phyloP scores from a whole-genome alignment of 306 rosid genomes.

The Acacia acuminata region DNA sequence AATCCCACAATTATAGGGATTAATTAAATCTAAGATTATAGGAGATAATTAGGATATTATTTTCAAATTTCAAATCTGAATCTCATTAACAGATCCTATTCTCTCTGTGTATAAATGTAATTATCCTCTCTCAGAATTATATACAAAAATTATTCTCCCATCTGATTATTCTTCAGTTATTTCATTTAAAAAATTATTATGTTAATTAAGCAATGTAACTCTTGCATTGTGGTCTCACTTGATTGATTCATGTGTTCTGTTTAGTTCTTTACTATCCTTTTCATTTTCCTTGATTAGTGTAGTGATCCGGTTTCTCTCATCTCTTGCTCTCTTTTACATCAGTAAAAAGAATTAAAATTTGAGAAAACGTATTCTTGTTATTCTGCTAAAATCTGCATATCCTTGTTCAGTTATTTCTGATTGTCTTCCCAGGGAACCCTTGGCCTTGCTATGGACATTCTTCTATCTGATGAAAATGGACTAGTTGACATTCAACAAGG shows the following conservation, averaged over 20 bases:
- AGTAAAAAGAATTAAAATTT: neutral
- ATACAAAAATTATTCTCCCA: no score
- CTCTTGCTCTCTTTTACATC: neutral
- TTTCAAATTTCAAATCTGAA: no score
- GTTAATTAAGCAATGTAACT: neutral
- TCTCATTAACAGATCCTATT: no score
- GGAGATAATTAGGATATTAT: no score
- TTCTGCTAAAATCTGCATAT: neutral
- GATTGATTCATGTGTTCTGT: slow-evolving; percentile 26
- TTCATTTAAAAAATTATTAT: neutral
- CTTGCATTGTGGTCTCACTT: slow-evolving; percentile 13
- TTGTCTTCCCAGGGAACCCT: slow-evolving; percentile 72
- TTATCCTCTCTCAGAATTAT: no score
- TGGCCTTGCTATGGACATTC: slow-evolving; percentile 95
- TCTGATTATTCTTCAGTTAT: no score
- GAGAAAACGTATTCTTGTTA: neutral
- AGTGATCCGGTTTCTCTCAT: neutral
- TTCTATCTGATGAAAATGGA: slow-evolving; percentile 90
- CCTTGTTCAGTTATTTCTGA: neutral
- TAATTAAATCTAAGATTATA: no score
- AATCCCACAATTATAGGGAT: no score
- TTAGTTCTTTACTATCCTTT: neutral
- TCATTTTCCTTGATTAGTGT: neutral
- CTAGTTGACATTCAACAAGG: slow-evolving; percentile 92
- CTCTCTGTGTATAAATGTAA: no score